Evolutionary conservation across 2,329 filamentous ascomycete species (phyloP).

Genomic region (Boeremia lycopersici): DNA sequence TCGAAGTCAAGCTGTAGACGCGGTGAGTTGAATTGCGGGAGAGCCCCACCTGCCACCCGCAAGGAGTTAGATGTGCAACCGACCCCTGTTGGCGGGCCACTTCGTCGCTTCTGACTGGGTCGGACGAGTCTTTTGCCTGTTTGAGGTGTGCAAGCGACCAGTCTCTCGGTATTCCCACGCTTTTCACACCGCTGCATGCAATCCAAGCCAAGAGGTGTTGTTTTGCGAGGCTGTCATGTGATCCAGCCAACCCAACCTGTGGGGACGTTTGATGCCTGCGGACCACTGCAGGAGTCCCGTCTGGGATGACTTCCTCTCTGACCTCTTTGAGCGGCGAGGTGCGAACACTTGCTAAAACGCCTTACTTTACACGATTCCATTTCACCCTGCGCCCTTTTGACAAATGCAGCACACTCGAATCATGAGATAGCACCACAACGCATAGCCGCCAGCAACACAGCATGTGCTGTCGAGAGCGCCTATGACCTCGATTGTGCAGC

Average conservation of each 20-base stretch:
- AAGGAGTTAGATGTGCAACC: conserved; percentile 21
- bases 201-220: conserved; percentile 16
- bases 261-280: conserved; percentile 9
- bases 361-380: conserved; percentile 6
- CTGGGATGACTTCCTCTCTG: not conserved
- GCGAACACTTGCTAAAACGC: conserved; percentile 12
- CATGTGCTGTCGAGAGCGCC: conserved; percentile 3
- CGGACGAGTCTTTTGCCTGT: conserved; percentile 20
- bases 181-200: conserved; percentile 31
- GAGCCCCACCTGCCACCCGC: conserved; percentile 19
- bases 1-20: conserved; percentile 17
- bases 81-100: conserved; percentile 17
- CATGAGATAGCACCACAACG: not conserved
- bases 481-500: not conserved
- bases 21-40: conserved; percentile 31
- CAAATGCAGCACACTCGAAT: not conserved
- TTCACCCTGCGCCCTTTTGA: not conserved
- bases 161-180: conserved; percentile 21
- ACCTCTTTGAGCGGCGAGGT: conserved; percentile 3
- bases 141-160: conserved; percentile 13
- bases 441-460: conserved; percentile 5
- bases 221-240: conserved; percentile 27
- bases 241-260: conserved; percentile 13
- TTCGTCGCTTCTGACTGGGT: conserved; percentile 24
- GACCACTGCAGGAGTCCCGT: conserved; percentile 7